These are phyloP conservation scores for Wallemia ichthyophaga DNA, from an alignment of 1,284 basidiomycete species.

Conservation along the genomic window DNA sequence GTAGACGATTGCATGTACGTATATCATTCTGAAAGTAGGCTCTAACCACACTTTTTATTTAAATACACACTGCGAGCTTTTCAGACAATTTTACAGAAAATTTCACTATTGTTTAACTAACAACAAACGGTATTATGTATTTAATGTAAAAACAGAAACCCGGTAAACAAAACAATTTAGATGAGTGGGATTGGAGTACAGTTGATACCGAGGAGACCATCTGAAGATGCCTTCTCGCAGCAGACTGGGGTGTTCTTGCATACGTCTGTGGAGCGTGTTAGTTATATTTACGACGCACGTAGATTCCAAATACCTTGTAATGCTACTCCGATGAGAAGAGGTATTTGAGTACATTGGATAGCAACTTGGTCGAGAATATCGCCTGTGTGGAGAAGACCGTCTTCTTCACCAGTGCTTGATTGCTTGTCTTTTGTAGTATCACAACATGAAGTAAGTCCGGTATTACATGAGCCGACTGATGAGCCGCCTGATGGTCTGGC, in stretches of 20 bases:
- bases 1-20: no score
- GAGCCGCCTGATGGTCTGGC: neutral
- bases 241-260: neutral
- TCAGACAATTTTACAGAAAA: no score
- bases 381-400: neutral
- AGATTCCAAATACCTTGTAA: neutral
- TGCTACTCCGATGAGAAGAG: neutral
- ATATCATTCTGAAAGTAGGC: no score
- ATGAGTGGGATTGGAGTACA: neutral
- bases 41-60: no score
- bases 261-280: no score
- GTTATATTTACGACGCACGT: no score
- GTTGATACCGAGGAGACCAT: neutral
- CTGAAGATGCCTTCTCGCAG: neutral
- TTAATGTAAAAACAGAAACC: neutral
- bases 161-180: neutral
- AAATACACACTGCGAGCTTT: no score
- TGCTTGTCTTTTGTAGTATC: neutral
- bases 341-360: neutral
- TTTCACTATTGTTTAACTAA: no score
- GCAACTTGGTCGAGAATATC: neutral
- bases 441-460: neutral
- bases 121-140: neutral
- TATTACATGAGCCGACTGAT: neutral
- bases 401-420: neutral